These are phyloP conservation scores for Coemansia sp. DNA, from an alignment of 192 early-diverging fungal species.

Conservation along the genomic window DNA sequence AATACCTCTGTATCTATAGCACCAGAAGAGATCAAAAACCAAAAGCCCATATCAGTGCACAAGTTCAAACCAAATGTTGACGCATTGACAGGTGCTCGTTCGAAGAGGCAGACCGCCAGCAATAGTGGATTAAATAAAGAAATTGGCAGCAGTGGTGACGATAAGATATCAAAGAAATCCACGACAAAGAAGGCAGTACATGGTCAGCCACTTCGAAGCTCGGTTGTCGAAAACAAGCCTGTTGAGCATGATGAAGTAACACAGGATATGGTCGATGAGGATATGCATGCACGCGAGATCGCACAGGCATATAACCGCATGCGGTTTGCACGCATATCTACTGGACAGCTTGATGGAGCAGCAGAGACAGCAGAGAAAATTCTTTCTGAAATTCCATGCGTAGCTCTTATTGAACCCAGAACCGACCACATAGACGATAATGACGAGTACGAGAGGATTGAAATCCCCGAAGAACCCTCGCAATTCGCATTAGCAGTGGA, in stretches of 20 bases:
- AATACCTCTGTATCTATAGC: no score
- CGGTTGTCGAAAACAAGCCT: slow-evolving; percentile 30
- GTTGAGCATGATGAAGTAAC: background rate
- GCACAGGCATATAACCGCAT: slow-evolving; percentile 37
- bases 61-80: slow-evolving; percentile 31
- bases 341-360: slow-evolving; percentile 32
- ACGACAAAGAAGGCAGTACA: background rate
- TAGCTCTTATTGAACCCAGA: slow-evolving; percentile 15
- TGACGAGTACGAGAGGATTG: slow-evolving; percentile 18
- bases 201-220: slow-evolving; percentile 21
- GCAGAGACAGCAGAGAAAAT: slow-evolving; percentile 37
- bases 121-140: background rate
- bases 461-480: slow-evolving; percentile 23
- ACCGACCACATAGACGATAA: background rate
- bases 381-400: slow-evolving; percentile 12
- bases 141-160: background rate
- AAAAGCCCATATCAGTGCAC: background rate
- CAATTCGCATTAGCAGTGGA: background rate
- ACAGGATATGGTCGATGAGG: slow-evolving; percentile 29
- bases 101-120: background rate
- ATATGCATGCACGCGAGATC: slow-evolving; percentile 49
- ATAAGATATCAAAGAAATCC: background rate
- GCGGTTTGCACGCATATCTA: slow-evolving; percentile 22
- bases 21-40: background rate
- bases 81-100: slow-evolving; percentile 7